phyloP scores from a whole-genome alignment of 108 stramenopile genomes.

The Halocafeteria seosinensis region DNA sequence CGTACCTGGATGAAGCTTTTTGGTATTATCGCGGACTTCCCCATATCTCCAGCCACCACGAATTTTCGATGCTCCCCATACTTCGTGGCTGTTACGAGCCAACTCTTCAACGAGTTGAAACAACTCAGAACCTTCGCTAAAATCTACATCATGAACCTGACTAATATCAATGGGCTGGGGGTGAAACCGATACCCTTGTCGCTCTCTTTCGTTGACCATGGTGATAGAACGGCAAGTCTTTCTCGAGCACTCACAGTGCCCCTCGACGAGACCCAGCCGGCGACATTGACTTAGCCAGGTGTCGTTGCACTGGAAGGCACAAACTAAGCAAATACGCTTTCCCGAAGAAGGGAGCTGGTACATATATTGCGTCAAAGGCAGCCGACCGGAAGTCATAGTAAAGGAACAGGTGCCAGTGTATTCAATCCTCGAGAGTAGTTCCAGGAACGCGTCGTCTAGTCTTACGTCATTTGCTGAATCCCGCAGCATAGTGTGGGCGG shows the following conservation, averaged over 20 bases:
- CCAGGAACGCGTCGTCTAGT: background rate
- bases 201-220: background rate
- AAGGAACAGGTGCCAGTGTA: background rate
- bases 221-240: background rate
- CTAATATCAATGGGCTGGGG: background rate
- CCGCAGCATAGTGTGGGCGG: background rate
- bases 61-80: slow-evolving; percentile 5
- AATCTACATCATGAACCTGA: background rate
- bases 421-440: background rate
- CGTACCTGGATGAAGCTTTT: no score
- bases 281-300: background rate
- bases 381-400: background rate
- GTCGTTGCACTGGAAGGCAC: background rate
- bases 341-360: background rate
- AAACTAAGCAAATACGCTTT: background rate
- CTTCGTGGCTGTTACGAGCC: slow-evolving; percentile 11
- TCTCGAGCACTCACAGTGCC: background rate
- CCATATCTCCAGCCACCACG: slow-evolving; percentile 6
- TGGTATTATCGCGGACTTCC: background rate
- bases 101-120: background rate
- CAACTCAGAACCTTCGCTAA: background rate
- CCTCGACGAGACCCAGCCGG: background rate
- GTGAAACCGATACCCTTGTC: background rate
- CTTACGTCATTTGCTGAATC: no score
- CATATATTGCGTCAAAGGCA: background rate